A percentile compares a stretch with the other conserved stretches of the same genome.
These are phyloP conservation scores for Neofusicoccum ribis DNA, from an alignment of 2,329 filamentous ascomycete genomes.

Conservation along the genomic window DNA sequence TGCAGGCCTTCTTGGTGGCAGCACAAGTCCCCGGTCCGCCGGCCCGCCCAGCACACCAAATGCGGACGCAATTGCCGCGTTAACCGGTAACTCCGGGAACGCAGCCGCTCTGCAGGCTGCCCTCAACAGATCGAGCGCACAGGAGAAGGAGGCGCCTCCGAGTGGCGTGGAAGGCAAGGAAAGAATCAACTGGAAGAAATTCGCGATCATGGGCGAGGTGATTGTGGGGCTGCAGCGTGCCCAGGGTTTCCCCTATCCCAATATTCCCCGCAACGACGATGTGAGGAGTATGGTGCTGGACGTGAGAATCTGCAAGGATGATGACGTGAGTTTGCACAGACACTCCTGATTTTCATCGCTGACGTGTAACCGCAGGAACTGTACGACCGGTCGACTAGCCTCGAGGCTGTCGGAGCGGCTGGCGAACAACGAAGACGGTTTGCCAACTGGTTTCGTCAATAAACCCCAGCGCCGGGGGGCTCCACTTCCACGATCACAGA, in stretches of 20 bases:
- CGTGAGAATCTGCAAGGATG: slow-evolving; percentile 77
- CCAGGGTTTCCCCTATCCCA: slow-evolving; percentile 79
- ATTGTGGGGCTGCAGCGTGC: slow-evolving; percentile 88
- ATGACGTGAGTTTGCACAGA: slow-evolving; percentile 67
- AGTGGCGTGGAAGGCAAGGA: slow-evolving; percentile 48
- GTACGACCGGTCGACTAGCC: slow-evolving; percentile 58
- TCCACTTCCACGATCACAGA: slow-evolving; percentile 15
- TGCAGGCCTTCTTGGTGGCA: background rate
- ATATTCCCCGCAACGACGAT: slow-evolving; percentile 67
- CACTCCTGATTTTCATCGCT: slow-evolving; percentile 18
- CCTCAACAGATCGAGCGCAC: slow-evolving; percentile 32
- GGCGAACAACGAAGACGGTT: slow-evolving; percentile 17
- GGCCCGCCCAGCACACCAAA: slow-evolving; percentile 22
- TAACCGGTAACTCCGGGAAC: slow-evolving; percentile 1
- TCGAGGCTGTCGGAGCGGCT: slow-evolving; percentile 40
- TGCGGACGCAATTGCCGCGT: slow-evolving; percentile 1
- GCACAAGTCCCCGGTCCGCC: slow-evolving; percentile 26
- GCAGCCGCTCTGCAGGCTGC: slow-evolving; percentile 12
- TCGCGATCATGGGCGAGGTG: slow-evolving; percentile 92
- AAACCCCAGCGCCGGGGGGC: slow-evolving; percentile 16
- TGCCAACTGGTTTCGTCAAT: slow-evolving; percentile 20
- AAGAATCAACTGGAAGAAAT: slow-evolving; percentile 96
- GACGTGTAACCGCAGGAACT: slow-evolving; percentile 49
- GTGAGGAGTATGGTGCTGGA: slow-evolving; percentile 77
- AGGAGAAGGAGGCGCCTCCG: slow-evolving; percentile 46